Conservation (phyloP, 305 asterid species). For the Petunia hybrid region DNA sequence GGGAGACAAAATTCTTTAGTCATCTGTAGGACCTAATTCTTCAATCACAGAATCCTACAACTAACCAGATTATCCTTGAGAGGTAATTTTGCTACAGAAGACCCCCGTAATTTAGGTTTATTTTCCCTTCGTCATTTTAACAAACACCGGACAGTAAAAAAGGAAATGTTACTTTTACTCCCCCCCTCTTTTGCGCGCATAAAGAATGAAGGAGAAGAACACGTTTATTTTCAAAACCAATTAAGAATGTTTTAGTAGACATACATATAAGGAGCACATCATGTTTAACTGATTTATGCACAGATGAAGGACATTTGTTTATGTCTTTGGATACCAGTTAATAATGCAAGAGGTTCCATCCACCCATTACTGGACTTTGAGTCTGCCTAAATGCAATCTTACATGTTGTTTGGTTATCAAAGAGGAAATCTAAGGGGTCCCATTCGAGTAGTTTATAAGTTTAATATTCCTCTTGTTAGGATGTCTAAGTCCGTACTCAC, state of each 20-base stretch:
- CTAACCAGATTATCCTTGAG: neutral
- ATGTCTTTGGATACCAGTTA: neutral
- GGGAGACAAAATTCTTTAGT: neutral
- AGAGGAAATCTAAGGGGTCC: no score
- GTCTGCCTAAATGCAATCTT: no score
- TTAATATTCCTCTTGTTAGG: neutral
- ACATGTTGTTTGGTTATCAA: no score
- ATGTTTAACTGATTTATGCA: neutral
- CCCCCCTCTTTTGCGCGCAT: neutral
- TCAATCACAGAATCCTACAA: neutral
- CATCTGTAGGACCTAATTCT: neutral
- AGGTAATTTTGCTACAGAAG: constrained; percentile 12
- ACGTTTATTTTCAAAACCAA: neutral
- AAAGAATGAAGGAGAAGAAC: neutral
- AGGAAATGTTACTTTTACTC: no score
- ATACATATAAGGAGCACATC: constrained; percentile 4
- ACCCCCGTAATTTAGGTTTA: neutral
- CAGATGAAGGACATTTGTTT: neutral
- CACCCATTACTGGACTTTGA: no score
- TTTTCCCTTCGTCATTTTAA: no score
- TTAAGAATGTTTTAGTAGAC: constrained; percentile 19
- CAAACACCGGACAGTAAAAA: no score
- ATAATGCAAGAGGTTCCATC: neutral
- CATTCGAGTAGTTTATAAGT: neutral
- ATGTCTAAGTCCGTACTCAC: neutral